Base-by-base conservation (phyloP, 768 basidiomycete species). In the Boletus huronensis region DNA sequence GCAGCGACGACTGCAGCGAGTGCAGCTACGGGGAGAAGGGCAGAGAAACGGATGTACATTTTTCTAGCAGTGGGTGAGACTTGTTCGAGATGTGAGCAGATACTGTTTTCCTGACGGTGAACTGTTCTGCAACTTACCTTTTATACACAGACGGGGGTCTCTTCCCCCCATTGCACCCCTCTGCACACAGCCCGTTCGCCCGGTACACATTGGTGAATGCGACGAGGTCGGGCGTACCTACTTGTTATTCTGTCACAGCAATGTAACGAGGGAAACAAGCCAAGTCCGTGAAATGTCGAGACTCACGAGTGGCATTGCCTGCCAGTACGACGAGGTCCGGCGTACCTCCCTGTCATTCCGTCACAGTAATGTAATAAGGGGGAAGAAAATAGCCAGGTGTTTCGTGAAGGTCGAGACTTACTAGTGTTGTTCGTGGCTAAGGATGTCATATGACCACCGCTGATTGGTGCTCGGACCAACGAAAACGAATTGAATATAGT, bases 1-100 rank as follows among this genome's bases (percentile, higher is more conserved):
- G 56, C 63, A 0, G 50, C 25, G 6, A 17, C 63, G 10, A 41
- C 29, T 17, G 47, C 55, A 16, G 10, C 53, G 23, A 64, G 51
- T 26, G 59, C 55, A 42, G 40, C 50, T 38, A 64, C 21, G 16
- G 55, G 43, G 43, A 64, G 21, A 5, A 64, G 31, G 3, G 32
- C 13, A 32, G 32, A 32, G 32, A 32, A 42, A 43, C 47, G 54
- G 26, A 38, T 19, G 40, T 14, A 52, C 61, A 63, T 64, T 1
- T 47, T 39, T 42, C 17, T 35, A 36, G 25, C 10, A 7, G 17
- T 23, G 21, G 46, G 19, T 48, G 34, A 6, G 13, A 32, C 0
- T 14, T 32, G 13, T 14, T 32, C 13, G 5, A 32, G 32, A 32
- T 9, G 29, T 2, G 8, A 36, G 43, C 38, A n/a, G 29, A 31